Base-by-base conservation (phyloP, 371 early-diverging fungal genomes). In the Saksenaea oblongispora region DNA sequence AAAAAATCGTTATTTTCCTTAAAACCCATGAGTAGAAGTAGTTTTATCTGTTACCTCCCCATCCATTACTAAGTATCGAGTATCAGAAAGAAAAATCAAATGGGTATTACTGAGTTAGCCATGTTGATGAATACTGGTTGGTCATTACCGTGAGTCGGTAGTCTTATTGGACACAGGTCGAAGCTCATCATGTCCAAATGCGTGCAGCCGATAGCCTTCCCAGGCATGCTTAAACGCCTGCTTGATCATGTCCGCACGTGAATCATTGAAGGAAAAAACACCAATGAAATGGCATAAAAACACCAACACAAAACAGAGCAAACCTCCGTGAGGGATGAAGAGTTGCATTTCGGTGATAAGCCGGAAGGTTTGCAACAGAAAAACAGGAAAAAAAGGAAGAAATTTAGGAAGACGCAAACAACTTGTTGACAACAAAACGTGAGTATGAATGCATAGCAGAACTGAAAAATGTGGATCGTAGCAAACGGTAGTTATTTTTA, bases 161-260 rank as follows among this genome's bases (percentile, higher is more conserved):
- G 64, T 56, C 5, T 61, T 60, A 28, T 82, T 82, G 1, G 69
- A 60, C 22, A 86, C 53, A 7, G 89, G 84, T 3, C 55, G 64
- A 15, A 87, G 64, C 62, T 89, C 89, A 44, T 89, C 89, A 34
- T 80, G 81, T 4, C 87, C 89, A 68, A 74, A 86, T 1, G 87
- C 87, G 37, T 82, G 71, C 11, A 63, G 47, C 60, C 44, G 86
- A 66, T 97, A 97, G 0, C 91, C 92, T 10, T 79, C 68, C 93
- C 93, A 97, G 13, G 92, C 89, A 67, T 90, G 82, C 31, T 69
- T 55, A 59, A 92, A 87, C 0, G 89, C 86, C 13, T 77, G 28
- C 56, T 81, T 82, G 39, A 89, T 47, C 10, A 47, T 47, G 17
- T 22, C 51, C 22, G 51, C 51, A 22, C 51, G 51, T 11, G n/a